These are phyloP conservation scores for Trametes polyzona DNA, from an alignment of 1,284 basidiomycete genomes.

Conservation along the genomic window DNA sequence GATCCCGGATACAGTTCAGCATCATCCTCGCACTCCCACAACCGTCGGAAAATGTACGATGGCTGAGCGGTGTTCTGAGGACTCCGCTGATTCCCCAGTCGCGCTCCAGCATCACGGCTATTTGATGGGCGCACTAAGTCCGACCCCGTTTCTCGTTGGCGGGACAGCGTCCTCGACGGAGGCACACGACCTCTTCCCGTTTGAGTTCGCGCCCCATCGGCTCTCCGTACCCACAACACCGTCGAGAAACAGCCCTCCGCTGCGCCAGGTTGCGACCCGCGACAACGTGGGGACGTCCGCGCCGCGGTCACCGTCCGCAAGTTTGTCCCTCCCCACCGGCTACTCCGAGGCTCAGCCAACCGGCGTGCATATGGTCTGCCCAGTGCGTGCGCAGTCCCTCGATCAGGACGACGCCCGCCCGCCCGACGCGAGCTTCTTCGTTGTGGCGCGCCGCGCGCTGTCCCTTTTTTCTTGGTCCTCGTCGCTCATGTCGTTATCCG, in stretches of 20 bases:
- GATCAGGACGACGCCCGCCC: constrained; percentile 5
- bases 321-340: neutral
- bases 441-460: neutral
- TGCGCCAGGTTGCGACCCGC: neutral
- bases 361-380: neutral
- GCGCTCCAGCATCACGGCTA: constrained; percentile 10
- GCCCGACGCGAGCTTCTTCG: constrained; percentile 10
- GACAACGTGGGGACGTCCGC: neutral
- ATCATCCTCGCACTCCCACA: constrained; percentile 7
- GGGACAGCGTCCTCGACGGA: neutral
- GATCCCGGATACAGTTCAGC: neutral
- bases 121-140: constrained; percentile 8
- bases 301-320: no score
- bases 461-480: neutral
- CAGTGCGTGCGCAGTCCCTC: neutral
- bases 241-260: neutral
- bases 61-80: no score
- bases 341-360: neutral
- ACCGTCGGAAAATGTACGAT: neutral
- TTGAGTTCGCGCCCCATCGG: neutral
- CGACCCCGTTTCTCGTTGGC: constrained; percentile 5
- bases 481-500: neutral
- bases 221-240: neutral
- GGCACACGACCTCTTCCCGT: neutral
- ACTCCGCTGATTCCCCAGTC: neutral